Evolutionary conservation across 1,284 basidiomycete genomes (phyloP).

Genomic region (Athelia sp.): DNA sequence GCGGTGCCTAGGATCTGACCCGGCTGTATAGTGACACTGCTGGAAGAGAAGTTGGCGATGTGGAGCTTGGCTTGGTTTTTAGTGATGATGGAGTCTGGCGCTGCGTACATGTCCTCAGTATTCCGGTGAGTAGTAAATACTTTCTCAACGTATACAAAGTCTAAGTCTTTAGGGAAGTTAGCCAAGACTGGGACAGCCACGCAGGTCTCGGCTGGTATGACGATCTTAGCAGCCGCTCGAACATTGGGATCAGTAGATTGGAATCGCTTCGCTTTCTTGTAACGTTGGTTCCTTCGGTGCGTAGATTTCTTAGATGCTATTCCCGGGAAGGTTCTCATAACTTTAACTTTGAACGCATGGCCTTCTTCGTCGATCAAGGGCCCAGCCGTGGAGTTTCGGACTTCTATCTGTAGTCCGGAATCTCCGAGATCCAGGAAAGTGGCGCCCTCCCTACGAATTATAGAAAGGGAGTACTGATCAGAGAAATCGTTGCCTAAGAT

Average conservation of each 20-base stretch:
- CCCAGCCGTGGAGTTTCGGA: constrained; percentile 5
- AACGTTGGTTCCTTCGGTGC: not conserved
- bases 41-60: constrained; percentile 16
- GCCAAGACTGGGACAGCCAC: not conserved
- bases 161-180: not conserved
- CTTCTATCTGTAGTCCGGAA: constrained; percentile 9
- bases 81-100: constrained; percentile 14
- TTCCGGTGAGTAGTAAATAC: not conserved
- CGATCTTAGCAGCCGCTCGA: not conserved
- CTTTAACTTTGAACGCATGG: constrained; percentile 12
- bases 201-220: not conserved
- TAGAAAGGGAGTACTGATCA: constrained; percentile 23
- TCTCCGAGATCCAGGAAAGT: constrained; percentile 20
- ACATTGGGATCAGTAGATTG: not conserved
- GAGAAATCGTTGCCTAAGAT: constrained; percentile 10
- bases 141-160: not conserved
- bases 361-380: constrained; percentile 5
- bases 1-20: constrained; percentile 14
- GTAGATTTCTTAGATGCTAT: not conserved
- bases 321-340: not conserved
- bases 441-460: constrained; percentile 13
- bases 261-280: not conserved
- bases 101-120: constrained; percentile 13
- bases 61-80: constrained; percentile 11
- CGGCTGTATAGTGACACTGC: constrained; percentile 10